phyloP scores from a whole-genome alignment of 371 early-diverging fungal genomes.

The Dichotomocladium elegans region DNA sequence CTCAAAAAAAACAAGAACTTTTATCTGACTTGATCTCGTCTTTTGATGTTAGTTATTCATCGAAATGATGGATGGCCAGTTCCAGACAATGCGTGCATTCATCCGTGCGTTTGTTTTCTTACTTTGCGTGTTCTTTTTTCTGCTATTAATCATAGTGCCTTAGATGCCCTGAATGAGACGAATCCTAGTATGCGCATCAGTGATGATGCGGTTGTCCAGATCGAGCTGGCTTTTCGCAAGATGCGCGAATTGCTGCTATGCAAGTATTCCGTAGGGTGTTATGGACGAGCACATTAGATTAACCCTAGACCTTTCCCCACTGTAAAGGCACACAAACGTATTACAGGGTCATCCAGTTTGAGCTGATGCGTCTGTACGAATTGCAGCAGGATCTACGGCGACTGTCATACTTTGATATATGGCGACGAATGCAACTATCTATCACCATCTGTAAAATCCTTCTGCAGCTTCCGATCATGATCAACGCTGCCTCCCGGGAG shows the following conservation, averaged over 20 bases:
- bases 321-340: slow-evolving; percentile 54
- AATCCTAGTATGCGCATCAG: slow-evolving; percentile 55
- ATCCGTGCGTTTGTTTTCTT: slow-evolving; percentile 41
- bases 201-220: slow-evolving; percentile 57
- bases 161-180: slow-evolving; percentile 45
- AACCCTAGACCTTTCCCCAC: neutral
- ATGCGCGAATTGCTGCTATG: slow-evolving; percentile 56
- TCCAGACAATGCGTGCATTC: slow-evolving; percentile 57
- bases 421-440: slow-evolving; percentile 54
- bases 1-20: neutral
- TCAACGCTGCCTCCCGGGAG: slow-evolving; percentile 35
- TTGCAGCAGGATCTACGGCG: slow-evolving; percentile 55
- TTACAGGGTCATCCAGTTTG: slow-evolving; percentile 55
- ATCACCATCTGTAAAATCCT: slow-evolving; percentile 53
- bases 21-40: neutral
- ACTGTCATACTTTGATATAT: slow-evolving; percentile 54
- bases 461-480: slow-evolving; percentile 56
- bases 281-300: too few relatives aligned
- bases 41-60: slow-evolving; percentile 39
- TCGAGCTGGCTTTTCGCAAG: slow-evolving; percentile 54
- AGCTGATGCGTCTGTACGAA: slow-evolving; percentile 56
- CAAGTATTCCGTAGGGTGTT: too few relatives aligned
- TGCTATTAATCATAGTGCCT: too few relatives aligned
- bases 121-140: neutral
- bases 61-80: slow-evolving; percentile 67